These are phyloP conservation scores for Cyclocybe aegerita DNA, from an alignment of 768 basidiomycete species.

Conservation along the genomic window DNA sequence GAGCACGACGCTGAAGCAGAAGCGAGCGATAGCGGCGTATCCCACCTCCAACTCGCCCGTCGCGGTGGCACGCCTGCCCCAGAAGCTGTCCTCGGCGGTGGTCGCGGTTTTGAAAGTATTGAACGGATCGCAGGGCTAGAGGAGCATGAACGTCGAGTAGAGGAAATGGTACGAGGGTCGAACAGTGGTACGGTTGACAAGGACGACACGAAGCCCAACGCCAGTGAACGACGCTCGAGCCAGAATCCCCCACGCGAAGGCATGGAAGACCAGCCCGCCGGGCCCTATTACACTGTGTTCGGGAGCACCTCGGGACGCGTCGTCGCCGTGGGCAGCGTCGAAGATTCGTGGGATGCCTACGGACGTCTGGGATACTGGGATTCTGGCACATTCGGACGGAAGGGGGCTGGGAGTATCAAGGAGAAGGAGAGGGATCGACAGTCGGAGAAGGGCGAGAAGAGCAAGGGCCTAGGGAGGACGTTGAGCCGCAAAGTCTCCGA, in stretches of 20 bases:
- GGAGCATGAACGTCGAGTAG: background rate
- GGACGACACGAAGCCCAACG: background rate
- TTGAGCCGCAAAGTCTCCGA: slow-evolving; percentile 36
- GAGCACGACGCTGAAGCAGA: too few relatives aligned
- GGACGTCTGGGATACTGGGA: slow-evolving; percentile 6
- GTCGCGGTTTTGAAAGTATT: slow-evolving; percentile 6
- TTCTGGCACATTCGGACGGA: background rate
- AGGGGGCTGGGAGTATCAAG: slow-evolving; percentile 3
- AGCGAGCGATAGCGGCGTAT: background rate
- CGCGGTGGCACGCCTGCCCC: too few relatives aligned
- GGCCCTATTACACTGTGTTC: slow-evolving; percentile 59
- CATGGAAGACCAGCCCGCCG: slow-evolving; percentile 17
- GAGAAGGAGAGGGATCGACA: slow-evolving; percentile 8
- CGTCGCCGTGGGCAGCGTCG: slow-evolving; percentile 44
- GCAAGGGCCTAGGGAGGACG: slow-evolving; percentile 19
- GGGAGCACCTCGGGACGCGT: slow-evolving; percentile 45
- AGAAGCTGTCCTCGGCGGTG: background rate
- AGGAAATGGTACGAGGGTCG: background rate
- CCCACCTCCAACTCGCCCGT: background rate
- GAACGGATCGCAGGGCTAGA: background rate
- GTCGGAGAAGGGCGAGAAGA: slow-evolving; percentile 6
- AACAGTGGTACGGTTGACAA: background rate
- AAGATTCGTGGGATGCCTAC: slow-evolving; percentile 9
- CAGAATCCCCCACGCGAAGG: background rate
- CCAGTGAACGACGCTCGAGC: too few relatives aligned